These are phyloP conservation scores for Blastocystis sp. DNA, from an alignment of 352 stramenopile species.

Conservation along the genomic window DNA sequence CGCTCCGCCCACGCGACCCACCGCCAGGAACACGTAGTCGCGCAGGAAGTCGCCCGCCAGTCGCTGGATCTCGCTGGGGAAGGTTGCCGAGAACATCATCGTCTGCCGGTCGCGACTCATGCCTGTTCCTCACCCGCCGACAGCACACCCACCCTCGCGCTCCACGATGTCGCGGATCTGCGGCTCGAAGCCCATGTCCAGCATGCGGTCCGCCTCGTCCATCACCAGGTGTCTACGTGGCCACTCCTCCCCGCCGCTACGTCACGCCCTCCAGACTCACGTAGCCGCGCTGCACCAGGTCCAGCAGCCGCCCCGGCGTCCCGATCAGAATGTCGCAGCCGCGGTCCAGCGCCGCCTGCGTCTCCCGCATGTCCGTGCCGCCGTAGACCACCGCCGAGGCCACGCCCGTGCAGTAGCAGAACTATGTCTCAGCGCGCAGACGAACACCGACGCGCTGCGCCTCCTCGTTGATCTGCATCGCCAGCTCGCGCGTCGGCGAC, in stretches of 20 bases:
- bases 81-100: conserved; percentile 99
- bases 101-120: conserved; percentile 80
- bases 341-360: conserved; percentile 70
- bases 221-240: conserved; percentile 75
- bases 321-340: conserved; percentile 90
- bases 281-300: conserved; percentile 84
- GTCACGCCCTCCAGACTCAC: conserved; percentile 78
- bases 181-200: conserved; percentile 98
- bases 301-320: conserved; percentile 87
- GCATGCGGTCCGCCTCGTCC: conserved; percentile 97
- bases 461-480: conserved; percentile 87
- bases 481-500: conserved; percentile 82
- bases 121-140: neutral
- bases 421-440: conserved; percentile 63
- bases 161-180: conserved; percentile 96
- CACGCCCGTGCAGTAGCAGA: conserved; percentile 87
- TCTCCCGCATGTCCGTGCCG: conserved; percentile 75
- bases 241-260: conserved; percentile 59
- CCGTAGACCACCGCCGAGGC: conserved; percentile 84
- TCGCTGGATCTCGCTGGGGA: conserved; percentile 86
- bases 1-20: conserved; percentile 88
- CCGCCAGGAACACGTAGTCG: conserved; percentile 97
- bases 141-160: conserved; percentile 68
- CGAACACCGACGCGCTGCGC: conserved; percentile 62
- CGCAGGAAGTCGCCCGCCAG: conserved; percentile 89